Percentiles rank a stretch among this genome's conserved stretches.
These are phyloP conservation scores for Penicillium tannophilum DNA, from an alignment of 495 filamentous ascomycete genomes.

Conservation along the genomic window DNA sequence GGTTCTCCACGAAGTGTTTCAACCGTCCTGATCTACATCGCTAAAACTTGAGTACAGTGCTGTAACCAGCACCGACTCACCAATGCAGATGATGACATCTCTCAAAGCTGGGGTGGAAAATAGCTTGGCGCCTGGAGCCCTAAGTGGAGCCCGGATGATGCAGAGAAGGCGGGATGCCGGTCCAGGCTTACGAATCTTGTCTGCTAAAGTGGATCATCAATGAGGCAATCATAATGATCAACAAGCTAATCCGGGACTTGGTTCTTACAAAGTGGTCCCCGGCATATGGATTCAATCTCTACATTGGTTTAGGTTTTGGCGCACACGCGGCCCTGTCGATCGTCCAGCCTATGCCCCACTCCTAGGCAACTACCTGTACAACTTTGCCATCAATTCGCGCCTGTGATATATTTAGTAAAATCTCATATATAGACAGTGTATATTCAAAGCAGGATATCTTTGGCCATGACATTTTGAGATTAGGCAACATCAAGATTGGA, in stretches of 20 bases:
- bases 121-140: background rate
- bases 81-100: conserved; percentile 1
- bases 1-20: conserved; percentile 1
- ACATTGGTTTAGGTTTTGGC: background rate
- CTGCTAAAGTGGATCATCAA: background rate
- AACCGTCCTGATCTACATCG: background rate
- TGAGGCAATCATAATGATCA: conserved; percentile 2
- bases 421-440: too few species aligned
- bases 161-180: background rate
- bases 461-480: too few species aligned
- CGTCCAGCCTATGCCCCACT: background rate
- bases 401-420: too few species aligned
- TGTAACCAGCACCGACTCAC: background rate
- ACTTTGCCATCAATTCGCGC: background rate
- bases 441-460: too few species aligned
- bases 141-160: conserved; percentile 3
- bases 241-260: background rate
- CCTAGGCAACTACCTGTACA: background rate
- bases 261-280: background rate
- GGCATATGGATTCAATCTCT: background rate
- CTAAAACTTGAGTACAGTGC: too few species aligned
- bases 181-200: background rate
- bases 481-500: too few species aligned
- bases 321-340: conserved; percentile 9
- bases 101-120: background rate